phyloP scores from a whole-genome alignment of 495 filamentous ascomycete genomes.

The Glutinoglossum americanum region DNA sequence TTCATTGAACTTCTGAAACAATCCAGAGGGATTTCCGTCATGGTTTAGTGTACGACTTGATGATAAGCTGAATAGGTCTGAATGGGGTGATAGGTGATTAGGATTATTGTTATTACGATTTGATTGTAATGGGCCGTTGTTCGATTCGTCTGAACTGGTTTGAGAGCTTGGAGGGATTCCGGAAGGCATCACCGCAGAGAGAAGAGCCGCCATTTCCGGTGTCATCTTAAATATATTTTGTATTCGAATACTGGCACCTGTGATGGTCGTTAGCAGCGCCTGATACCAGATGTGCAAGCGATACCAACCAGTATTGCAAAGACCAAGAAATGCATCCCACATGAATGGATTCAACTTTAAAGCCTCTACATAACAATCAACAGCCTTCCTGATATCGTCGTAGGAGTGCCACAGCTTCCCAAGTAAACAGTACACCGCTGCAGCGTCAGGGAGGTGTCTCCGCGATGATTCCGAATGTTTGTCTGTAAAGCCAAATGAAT shows the following conservation, averaged over 20 bases:
- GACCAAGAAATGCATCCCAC: slow-evolving; percentile 87
- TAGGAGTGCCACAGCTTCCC: slow-evolving; percentile 73
- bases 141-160: background rate
- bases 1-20: slow-evolving; percentile 36
- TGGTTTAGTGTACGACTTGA: slow-evolving; percentile 17
- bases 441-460: slow-evolving; percentile 53
- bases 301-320: slow-evolving; percentile 44
- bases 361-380: slow-evolving; percentile 66
- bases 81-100: slow-evolving; percentile 11
- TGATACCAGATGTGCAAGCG: slow-evolving; percentile 1
- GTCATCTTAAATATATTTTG: slow-evolving; percentile 70
- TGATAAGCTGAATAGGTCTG: slow-evolving; percentile 26
- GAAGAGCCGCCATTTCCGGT: slow-evolving; percentile 35
- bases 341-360: slow-evolving; percentile 85
- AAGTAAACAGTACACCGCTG: slow-evolving; percentile 56
- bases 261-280: slow-evolving; percentile 10
- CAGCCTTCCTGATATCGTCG: slow-evolving; percentile 58
- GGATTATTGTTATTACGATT: slow-evolving; percentile 21
- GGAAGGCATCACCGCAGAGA: slow-evolving; percentile 16
- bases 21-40: slow-evolving; percentile 21
- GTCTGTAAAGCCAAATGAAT: slow-evolving; percentile 20
- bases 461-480: slow-evolving; percentile 36
- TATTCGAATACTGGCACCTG: slow-evolving; percentile 55
- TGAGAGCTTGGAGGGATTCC: background rate
- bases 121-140: slow-evolving; percentile 17